Evolutionary conservation across 345 rosid species (phyloP).

Genomic region (Eucalyptus paniculata): DNA sequence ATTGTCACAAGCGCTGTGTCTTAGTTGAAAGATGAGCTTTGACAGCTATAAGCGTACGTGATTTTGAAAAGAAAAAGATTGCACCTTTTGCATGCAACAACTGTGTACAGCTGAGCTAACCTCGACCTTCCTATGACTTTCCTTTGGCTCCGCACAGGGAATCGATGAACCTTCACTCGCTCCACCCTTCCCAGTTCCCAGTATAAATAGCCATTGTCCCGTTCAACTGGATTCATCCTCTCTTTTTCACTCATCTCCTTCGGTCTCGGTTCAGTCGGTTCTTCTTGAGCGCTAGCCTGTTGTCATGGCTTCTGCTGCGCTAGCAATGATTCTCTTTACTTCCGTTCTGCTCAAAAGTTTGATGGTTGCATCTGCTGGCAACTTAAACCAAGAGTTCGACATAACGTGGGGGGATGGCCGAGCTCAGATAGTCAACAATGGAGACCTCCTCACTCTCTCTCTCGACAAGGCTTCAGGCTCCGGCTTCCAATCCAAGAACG

Average conservation of each 20-base stretch:
- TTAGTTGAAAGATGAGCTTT: neutral
- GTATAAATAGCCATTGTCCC: neutral
- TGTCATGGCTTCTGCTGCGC: neutral
- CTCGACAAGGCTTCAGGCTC: conserved; percentile 64
- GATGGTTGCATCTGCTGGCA: conserved; percentile 3
- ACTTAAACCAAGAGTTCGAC: conserved; percentile 31
- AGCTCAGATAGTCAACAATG: conserved; percentile 37
- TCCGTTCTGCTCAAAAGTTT: neutral
- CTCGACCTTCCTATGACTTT: neutral
- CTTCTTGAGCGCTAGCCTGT: neutral
- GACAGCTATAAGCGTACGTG: neutral
- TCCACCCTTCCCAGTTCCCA: neutral
- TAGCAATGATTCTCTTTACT: neutral
- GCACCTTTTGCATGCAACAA: neutral
- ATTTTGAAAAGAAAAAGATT: neutral
- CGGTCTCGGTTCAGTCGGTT: neutral
- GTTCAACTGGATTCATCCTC: neutral
- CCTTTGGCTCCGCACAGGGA: neutral
- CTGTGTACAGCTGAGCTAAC: neutral
- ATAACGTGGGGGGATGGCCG: conserved; percentile 55
- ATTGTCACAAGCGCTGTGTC: neutral
- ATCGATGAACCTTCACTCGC: neutral
- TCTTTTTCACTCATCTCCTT: neutral
- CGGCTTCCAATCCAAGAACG: conserved; percentile 47
- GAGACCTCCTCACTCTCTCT: conserved; percentile 40